phyloP scores from a whole-genome alignment of 2,329 filamentous ascomycete genomes.

The Ophiostoma sp. region DNA sequence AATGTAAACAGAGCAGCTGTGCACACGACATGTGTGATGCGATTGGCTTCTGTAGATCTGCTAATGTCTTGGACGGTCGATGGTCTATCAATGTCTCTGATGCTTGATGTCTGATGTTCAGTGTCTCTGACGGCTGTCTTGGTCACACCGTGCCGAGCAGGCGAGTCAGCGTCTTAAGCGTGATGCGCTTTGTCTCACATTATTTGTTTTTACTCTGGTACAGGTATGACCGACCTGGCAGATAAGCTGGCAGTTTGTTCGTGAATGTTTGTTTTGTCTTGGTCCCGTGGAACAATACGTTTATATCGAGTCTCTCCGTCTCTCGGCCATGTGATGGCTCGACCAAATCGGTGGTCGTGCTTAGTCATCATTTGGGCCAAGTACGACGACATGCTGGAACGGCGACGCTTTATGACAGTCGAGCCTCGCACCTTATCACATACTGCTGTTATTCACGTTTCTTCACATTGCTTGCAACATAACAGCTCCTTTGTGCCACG shows the following conservation, averaged over 20 bases:
- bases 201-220: too few relatives aligned
- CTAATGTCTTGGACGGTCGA: too few relatives aligned
- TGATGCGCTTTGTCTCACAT: background rate
- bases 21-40: background rate
- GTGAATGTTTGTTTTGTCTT: background rate
- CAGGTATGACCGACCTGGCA: too few relatives aligned
- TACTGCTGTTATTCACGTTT: too few relatives aligned
- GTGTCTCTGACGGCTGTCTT: background rate
- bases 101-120: background rate
- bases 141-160: background rate
- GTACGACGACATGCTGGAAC: background rate
- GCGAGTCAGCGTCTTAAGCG: too few relatives aligned
- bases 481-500: too few relatives aligned
- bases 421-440: too few relatives aligned
- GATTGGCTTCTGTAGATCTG: too few relatives aligned
- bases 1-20: background rate
- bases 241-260: too few relatives aligned
- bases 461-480: too few relatives aligned
- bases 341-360: background rate
- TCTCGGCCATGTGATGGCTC: background rate
- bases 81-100: too few relatives aligned
- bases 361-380: background rate
- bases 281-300: background rate
- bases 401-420: background rate
- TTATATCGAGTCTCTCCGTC: background rate